Conservation (phyloP, 306 rosid genomes). For the Luffa acutangula region DNA sequence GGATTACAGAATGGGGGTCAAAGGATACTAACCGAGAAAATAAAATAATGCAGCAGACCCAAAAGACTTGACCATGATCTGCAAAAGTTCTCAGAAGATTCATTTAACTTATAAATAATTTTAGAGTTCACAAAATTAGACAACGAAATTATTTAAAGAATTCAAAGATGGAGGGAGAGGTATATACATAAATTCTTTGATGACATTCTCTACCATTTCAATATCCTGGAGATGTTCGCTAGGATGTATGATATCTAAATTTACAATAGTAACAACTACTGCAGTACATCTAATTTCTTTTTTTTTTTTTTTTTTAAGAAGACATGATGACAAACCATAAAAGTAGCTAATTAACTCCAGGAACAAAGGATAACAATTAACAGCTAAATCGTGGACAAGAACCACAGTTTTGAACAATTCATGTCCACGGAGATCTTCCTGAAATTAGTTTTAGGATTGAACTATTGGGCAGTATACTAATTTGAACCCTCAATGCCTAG, state of each 20-base stretch:
- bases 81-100: constrained; percentile 25
- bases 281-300: neutral
- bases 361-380: neutral
- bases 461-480: neutral
- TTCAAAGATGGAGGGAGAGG: neutral
- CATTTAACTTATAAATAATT: neutral
- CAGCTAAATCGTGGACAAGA: neutral
- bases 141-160: neutral
- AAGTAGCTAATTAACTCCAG: neutral
- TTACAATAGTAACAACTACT: neutral
- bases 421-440: neutral
- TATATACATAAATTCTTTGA: neutral
- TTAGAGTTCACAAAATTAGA: constrained; percentile 4
- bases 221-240: constrained; percentile 69
- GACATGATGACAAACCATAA: neutral
- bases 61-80: constrained; percentile 87
- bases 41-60: constrained; percentile 16
- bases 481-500: neutral
- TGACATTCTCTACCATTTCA: no score
- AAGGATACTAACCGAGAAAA: no score
- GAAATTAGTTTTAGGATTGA: neutral
- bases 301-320: neutral
- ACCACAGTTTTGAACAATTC: neutral
- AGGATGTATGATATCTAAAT: neutral
- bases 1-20: no score